Evolutionary conservation across 345 rosid species (phyloP), one percentile per base, ranked within the genome.

Genomic region (Anacardium occidentale): DNA sequence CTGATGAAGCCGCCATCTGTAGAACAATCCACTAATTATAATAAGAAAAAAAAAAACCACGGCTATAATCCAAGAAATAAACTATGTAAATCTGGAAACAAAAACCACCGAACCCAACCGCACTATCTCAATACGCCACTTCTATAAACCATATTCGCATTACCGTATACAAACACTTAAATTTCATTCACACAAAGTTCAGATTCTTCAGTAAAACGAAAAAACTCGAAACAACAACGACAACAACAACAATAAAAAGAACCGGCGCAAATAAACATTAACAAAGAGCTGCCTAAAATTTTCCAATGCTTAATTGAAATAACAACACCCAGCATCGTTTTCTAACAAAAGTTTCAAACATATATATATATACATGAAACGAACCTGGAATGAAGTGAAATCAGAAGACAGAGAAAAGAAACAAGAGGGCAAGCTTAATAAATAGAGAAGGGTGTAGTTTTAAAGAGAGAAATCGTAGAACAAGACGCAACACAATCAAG

Each of bases 1-100:
- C 78, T 29, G 89, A 88, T 40, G 95, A 83, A 69, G 98, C 87
- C 32, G 89, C 92, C 97, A 93, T 91, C 87, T 88, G 74, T 6
- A 64, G 12, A 29, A 69, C 15, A 66, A 64, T 14, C 21, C 1
- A 29, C 32, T 29, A 29, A 29, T 29, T 1, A 29, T 29, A 29
- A 29, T 29, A 29, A 29, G 32, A 29, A 34, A 26, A 58, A 70
- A 34, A 21, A 18, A 22, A 56, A 62, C 55, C 15, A 44, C 13
- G 57, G 40, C 1, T 29, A 29, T 29, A 6, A 24, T 7, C 7
- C 24, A 57, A 62, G 1, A 15, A 55, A 44, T 4, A 17, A 64
- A 34, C n/a, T 34, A 8, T 14, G 14, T 53, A 56, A 71, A 29
- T 29, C 32, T 29, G 32, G 32, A 15, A 20, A 2, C 1, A 24